phyloP scores from a whole-genome alignment of 2,329 filamentous ascomycete species.

The Didymella glomerata region DNA sequence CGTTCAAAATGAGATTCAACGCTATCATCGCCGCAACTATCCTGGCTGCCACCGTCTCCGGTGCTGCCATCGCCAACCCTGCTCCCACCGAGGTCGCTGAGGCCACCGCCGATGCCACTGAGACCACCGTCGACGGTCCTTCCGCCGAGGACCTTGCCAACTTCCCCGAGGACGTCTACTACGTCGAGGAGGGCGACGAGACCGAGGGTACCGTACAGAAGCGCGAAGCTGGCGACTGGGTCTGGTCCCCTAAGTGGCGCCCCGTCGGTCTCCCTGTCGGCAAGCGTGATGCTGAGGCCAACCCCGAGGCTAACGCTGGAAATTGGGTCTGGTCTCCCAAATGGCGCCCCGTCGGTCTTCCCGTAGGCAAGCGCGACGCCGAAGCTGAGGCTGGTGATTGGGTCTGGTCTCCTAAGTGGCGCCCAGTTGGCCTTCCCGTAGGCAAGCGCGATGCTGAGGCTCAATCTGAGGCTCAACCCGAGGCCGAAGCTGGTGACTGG shows the following conservation, averaged over 20 bases:
- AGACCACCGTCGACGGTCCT: constrained; percentile 9
- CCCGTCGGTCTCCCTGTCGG: not conserved
- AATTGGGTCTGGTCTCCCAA: not conserved
- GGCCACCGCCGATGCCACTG: constrained; percentile 4
- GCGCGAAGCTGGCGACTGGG: constrained; percentile 16
- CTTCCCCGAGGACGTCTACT: constrained; percentile 1
- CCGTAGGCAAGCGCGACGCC: constrained; percentile 12
- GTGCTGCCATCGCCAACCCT: constrained; percentile 40
- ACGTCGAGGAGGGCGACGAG: constrained; percentile 18
- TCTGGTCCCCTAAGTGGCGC: not conserved
- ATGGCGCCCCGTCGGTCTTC: not conserved
- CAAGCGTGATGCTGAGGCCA: constrained; percentile 19
- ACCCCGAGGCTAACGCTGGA: constrained; percentile 8
- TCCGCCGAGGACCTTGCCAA: constrained; percentile 7
- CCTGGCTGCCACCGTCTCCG: constrained; percentile 53
- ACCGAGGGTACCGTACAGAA: constrained; percentile 12
- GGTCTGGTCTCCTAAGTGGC: constrained; percentile 5
- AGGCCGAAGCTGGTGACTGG: not conserved
- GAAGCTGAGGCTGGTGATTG: constrained; percentile 3
- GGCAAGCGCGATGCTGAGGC: constrained; percentile 28
- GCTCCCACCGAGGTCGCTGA: constrained; percentile 36
- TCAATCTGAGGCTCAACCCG: not conserved
- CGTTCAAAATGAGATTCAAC: constrained; percentile 59
- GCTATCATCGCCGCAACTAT: constrained; percentile 53
- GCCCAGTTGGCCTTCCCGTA: constrained; percentile 27